A percentile compares a stretch with the other conserved stretches of the same genome.
phyloP scores from a whole-genome alignment of 169 alveolate genomes.

The Plasmodium knowlesi region DNA sequence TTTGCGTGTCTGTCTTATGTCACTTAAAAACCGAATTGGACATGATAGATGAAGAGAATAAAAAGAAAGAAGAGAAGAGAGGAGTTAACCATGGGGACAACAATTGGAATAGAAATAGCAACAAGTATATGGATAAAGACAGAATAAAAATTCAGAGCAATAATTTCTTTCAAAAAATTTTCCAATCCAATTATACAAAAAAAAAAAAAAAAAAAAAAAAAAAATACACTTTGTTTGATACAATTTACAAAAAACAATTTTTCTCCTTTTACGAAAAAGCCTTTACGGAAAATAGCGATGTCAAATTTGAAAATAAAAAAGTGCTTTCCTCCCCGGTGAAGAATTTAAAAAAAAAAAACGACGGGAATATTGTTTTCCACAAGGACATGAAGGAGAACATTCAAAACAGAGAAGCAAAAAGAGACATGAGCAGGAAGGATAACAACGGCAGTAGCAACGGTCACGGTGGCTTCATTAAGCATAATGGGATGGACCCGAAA shows the following conservation, averaged over 20 bases:
- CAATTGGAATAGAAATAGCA: constrained; percentile 3
- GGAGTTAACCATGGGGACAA: neutral
- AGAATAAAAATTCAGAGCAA: neutral
- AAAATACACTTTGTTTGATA: constrained; percentile 10
- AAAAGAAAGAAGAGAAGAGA: neutral
- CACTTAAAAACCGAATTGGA: constrained; percentile 51
- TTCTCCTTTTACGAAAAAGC: constrained; percentile 43
- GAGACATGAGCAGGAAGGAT: neutral
- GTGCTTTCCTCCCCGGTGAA: constrained; percentile 3
- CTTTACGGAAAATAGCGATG: constrained; percentile 30
- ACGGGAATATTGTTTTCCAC: neutral
- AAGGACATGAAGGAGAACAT: neutral
- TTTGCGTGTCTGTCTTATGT: constrained; percentile 40
- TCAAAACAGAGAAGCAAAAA: neutral
- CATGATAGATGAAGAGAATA: constrained; percentile 51
- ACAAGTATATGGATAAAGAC: neutral
- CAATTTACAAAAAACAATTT: constrained; percentile 51
- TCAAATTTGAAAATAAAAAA: constrained; percentile 58
- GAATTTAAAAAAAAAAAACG: neutral
- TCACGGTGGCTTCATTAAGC: neutral
- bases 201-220: constrained; percentile 33
- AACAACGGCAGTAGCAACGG: neutral
- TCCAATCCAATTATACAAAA: constrained; percentile 24
- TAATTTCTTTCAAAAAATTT: constrained; percentile 45
- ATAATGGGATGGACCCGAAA: neutral